Conservation (phyloP, 257 asterid species). For the Parsonsia alboflavescens region DNA sequence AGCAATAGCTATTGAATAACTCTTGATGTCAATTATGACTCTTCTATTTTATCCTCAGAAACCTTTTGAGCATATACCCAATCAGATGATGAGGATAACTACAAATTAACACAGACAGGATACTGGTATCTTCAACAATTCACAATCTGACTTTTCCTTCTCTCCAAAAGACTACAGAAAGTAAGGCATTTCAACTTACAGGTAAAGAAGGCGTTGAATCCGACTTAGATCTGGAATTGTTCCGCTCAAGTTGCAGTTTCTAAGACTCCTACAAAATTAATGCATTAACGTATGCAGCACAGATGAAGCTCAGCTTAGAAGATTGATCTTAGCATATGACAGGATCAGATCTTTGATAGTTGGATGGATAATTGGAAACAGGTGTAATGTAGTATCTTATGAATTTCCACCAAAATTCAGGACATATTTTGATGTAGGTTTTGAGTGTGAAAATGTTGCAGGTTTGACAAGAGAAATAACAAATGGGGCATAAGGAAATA, state of each 20-base stretch:
- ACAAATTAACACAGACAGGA: not conserved
- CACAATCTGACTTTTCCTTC: not conserved
- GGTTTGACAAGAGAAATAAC: not conserved
- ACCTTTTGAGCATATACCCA: not conserved
- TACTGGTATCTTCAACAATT: not conserved
- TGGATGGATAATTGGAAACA: not conserved
- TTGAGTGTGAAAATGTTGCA: not conserved
- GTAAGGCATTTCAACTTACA: not conserved
- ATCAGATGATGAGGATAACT: not conserved
- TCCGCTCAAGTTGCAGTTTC: slow-evolving; percentile 8
- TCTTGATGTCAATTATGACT: not conserved
- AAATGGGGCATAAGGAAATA: not conserved
- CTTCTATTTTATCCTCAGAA: no score
- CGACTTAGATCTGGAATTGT: slow-evolving; percentile 1
- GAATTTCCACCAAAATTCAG: not conserved
- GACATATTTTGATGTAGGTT: no score
- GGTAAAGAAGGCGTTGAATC: slow-evolving; percentile 4
- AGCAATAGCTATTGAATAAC: not conserved
- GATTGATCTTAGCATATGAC: not conserved
- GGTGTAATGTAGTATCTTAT: not conserved
- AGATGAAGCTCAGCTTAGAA: not conserved
- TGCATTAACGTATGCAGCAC: not conserved
- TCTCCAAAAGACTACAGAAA: not conserved
- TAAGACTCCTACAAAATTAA: slow-evolving; percentile 8
- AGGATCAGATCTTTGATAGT: not conserved